Base-by-base conservation (phyloP, 176 grass and related monocot genomes). In the Panicum miliaceum region DNA sequence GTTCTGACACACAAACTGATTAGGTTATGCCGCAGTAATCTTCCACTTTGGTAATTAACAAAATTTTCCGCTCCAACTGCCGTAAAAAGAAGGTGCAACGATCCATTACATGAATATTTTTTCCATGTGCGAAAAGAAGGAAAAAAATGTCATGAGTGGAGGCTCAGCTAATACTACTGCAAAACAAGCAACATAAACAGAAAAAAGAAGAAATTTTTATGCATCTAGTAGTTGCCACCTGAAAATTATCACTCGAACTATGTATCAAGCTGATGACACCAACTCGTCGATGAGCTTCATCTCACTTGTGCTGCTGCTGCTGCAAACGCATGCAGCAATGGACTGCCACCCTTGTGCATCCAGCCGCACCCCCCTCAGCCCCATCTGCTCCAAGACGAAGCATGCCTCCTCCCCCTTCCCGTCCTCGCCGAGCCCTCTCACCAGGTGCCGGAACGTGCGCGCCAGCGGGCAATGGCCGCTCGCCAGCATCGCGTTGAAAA, bases 371-470 rank as follows among this genome's bases (percentile, higher is more conserved):
- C 58, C 81, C 32, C 62, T 84, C 80, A 76, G 78, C 25, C 10
- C 68, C 86, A 84, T 89, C 86, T 94, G 90, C 61, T 94, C 87
- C 82, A 94, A 83, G 12, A 94, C 90, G 57, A 79, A 92, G 82
- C 72, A 87, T 0, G 85, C 90, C 54, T 90, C 94, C 5, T 92
- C 83, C 15, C 62, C 14, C 76, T 58, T 89, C 25, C 84, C 62
- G 2, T 68, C 80, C 12, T 89, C 84, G 34, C 68, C 29, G 22
- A 92, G 86, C 27, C 86, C 90, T 48, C 25, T 84, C 52, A 38
- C 81, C 37, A 89, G 70, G 0, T 19, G 13, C 45, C 50, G 35
- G 79, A 89, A 81, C 29, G 79, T 75, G 76, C 62, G 83, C 13
- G 61, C 71, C 11, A 76, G 81, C 5, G 88, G 90, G 16, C 46